These are phyloP conservation scores for Colletotrichum phormii DNA, from an alignment of 2,329 filamentous ascomycete species.

Conservation along the genomic window DNA sequence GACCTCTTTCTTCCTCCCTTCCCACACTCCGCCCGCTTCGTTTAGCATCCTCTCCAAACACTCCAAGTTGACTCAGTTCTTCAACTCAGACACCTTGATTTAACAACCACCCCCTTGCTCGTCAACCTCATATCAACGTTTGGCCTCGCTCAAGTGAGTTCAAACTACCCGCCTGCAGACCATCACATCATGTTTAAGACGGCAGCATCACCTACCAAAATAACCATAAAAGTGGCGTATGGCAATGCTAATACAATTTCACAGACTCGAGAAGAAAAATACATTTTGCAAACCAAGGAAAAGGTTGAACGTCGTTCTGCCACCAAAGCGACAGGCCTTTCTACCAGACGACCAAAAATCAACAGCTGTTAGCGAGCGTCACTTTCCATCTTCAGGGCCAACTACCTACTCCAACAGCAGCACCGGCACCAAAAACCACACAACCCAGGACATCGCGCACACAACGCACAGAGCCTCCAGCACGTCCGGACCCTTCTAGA, in stretches of 20 bases:
- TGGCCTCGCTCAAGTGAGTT: slow-evolving; percentile 10
- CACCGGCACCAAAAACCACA: neutral
- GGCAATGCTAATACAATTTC: slow-evolving; percentile 3
- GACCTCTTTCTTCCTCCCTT: neutral
- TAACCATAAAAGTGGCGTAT: neutral
- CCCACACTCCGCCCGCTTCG: neutral
- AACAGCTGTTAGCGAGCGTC: neutral
- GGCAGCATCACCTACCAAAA: slow-evolving; percentile 2
- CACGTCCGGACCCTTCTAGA: neutral
- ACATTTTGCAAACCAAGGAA: neutral
- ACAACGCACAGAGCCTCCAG: slow-evolving; percentile 14
- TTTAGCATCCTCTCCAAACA: neutral
- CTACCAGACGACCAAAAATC: neutral
- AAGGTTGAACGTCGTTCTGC: neutral
- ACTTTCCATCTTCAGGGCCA: neutral
- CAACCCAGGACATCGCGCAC: neutral
- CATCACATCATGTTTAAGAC: neutral
- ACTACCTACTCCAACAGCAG: neutral
- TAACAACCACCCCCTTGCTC: neutral
- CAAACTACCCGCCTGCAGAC: neutral
- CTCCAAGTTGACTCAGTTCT: neutral
- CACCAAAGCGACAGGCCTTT: neutral
- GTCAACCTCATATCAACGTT: neutral
- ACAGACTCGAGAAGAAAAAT: neutral
- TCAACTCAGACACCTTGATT: neutral